Conservation (phyloP, 176 grass and related monocot species). For the Olyra latifolia region DNA sequence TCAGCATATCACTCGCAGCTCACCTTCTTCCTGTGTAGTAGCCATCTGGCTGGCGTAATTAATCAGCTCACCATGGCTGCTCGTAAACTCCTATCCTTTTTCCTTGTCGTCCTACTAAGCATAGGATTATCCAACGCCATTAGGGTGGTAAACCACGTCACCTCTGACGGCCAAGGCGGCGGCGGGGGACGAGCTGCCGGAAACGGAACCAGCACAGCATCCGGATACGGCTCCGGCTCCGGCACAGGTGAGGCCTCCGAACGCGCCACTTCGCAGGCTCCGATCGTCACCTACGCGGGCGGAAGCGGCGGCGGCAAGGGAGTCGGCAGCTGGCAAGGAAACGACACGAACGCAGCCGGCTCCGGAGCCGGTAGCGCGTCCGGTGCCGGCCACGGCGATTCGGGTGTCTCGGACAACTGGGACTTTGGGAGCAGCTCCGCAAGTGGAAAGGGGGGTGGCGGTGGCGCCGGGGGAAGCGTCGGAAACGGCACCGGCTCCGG, state of each 20-base stretch:
- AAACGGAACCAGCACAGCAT: neutral
- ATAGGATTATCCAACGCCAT: conserved; percentile 20
- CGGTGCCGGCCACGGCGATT: neutral
- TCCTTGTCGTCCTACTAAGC: conserved; percentile 21
- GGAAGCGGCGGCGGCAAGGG: neutral
- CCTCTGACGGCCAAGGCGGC: neutral
- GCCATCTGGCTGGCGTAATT: neutral
- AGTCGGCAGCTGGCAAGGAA: neutral
- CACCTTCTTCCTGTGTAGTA: neutral
- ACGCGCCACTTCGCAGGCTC: neutral
- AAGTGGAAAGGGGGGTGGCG: neutral
- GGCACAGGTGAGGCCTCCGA: neutral
- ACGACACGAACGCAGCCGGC: neutral
- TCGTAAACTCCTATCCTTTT: neutral
- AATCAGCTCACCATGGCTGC: neutral
- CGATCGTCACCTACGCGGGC: neutral
- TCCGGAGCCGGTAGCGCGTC: neutral
- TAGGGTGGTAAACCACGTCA: conserved; percentile 15
- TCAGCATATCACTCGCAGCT: neutral
- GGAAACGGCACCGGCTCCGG: conserved; percentile 17
- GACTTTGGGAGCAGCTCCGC: neutral
- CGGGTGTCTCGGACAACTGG: neutral
- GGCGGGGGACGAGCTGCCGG: neutral
- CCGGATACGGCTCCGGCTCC: neutral
- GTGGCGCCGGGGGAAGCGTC: neutral